Evolutionary conservation across 495 filamentous ascomycete species (phyloP).

Genomic region (Penicillium paxilli): DNA sequence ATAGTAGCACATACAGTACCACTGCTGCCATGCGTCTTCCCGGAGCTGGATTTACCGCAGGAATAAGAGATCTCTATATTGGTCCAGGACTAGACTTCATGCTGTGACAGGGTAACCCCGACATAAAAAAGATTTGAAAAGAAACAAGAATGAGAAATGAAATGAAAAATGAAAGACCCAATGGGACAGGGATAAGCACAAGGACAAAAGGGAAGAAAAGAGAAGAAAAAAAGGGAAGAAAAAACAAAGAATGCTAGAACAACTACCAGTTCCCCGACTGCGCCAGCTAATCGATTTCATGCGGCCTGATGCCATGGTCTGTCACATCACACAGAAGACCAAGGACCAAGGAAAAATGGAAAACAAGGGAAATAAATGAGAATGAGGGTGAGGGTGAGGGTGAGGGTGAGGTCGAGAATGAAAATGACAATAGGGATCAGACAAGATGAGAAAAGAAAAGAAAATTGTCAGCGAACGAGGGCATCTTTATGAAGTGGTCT

Average conservation of each 20-base stretch:
- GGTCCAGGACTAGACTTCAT: too few relatives aligned
- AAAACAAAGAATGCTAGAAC: slow-evolving; percentile 3
- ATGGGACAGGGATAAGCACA: too few relatives aligned
- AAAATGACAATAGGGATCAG: slow-evolving; percentile 2
- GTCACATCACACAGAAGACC: background rate
- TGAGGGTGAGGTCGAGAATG: background rate
- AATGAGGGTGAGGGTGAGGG: too few relatives aligned
- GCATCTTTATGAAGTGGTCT: slow-evolving; percentile 31
- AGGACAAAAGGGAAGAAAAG: slow-evolving; percentile 1
- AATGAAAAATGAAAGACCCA: too few relatives aligned
- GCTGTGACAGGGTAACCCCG: too few relatives aligned
- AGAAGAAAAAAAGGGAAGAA: background rate
- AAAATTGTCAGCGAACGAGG: background rate
- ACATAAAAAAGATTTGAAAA: too few relatives aligned
- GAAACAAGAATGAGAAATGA: too few relatives aligned
- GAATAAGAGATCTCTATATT: too few relatives aligned
- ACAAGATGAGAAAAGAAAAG: too few relatives aligned
- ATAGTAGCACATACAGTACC: too few relatives aligned
- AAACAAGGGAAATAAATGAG: background rate
- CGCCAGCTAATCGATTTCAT: slow-evolving; percentile 30
- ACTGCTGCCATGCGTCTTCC: too few relatives aligned
- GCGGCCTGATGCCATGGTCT: slow-evolving; percentile 11
- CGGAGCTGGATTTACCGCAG: too few relatives aligned
- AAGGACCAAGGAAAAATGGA: background rate
- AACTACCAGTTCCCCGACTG: slow-evolving; percentile 4